A percentile compares a stretch with the other conserved stretches of the same genome.
phyloP scores from a whole-genome alignment of 108 stramenopile genomes.

The Nannochloropsis salina region DNA sequence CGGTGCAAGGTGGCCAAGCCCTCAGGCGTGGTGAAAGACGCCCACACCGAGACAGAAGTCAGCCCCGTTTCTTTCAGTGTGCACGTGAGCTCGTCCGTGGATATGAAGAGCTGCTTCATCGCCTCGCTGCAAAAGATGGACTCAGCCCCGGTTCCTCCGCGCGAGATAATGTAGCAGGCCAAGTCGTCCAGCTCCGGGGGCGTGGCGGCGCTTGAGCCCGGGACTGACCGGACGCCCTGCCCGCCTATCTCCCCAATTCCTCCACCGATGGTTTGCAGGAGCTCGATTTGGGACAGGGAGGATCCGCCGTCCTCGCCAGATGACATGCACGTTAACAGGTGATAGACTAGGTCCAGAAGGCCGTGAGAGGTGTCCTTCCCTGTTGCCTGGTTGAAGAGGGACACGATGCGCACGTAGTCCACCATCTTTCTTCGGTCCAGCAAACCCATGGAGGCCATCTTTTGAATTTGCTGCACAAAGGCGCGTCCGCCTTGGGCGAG shows the following conservation, averaged over 20 bases:
- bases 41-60: not conserved
- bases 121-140: not conserved
- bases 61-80: not conserved
- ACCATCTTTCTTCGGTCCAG: not conserved
- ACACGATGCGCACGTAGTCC: not conserved
- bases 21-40: not conserved
- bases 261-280: not conserved
- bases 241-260: not conserved
- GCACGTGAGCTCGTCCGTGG: not conserved
- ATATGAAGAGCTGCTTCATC: conserved; percentile 15
- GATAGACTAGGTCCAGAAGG: not conserved
- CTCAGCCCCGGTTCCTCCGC: not conserved
- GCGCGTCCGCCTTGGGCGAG: not conserved
- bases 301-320: too few species aligned
- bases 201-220: not conserved
- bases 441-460: not conserved
- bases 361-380: conserved; percentile 8
- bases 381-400: not conserved
- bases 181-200: not conserved
- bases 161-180: not conserved
- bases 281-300: not conserved
- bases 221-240: too few species aligned
- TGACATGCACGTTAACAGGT: not conserved
- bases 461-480: not conserved
- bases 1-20: not conserved